Percentiles rank a stretch among this genome's conserved stretches.
These are phyloP conservation scores for Epichloe scottii DNA, from an alignment of 2,329 filamentous ascomycete genomes.

Conservation along the genomic window DNA sequence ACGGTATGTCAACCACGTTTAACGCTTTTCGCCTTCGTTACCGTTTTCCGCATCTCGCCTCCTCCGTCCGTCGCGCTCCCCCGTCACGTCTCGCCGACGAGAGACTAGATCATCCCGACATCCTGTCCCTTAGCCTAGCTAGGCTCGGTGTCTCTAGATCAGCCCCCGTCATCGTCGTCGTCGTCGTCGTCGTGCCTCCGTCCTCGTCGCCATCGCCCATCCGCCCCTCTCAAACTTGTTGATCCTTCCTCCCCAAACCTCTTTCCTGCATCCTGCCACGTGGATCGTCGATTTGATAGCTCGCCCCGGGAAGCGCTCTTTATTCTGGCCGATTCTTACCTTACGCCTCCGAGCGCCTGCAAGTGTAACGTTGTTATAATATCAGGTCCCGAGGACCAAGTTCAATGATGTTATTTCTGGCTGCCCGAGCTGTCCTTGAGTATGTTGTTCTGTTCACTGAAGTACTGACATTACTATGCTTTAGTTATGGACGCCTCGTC, in stretches of 20 bases:
- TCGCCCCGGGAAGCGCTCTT: slow-evolving; percentile 15
- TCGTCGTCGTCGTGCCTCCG: slow-evolving; percentile 14
- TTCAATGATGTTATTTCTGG: not conserved
- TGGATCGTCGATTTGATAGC: slow-evolving; percentile 16
- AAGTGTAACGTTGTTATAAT: slow-evolving; percentile 7
- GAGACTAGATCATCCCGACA: slow-evolving; percentile 11
- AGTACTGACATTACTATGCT: slow-evolving; percentile 20
- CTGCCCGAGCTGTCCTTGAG: not conserved
- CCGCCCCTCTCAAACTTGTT: slow-evolving; percentile 1
- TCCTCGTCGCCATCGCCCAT: slow-evolving; percentile 5
- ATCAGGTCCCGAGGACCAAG: slow-evolving; percentile 4
- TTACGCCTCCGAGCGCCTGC: slow-evolving; percentile 11
- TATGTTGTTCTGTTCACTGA: slow-evolving; percentile 4
- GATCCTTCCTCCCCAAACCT: slow-evolving; percentile 6
- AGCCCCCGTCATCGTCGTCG: slow-evolving; percentile 6
- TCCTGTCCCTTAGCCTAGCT: slow-evolving; percentile 16
- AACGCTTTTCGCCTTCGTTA: slow-evolving; percentile 27
- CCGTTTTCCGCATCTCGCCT: slow-evolving; percentile 24
- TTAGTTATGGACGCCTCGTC: slow-evolving; percentile 90
- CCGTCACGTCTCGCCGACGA: slow-evolving; percentile 21
- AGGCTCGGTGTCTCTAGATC: slow-evolving; percentile 9
- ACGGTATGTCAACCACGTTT: slow-evolving; percentile 73
- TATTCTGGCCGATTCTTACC: slow-evolving; percentile 13
- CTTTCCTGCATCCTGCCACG: slow-evolving; percentile 11
- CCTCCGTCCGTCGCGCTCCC: slow-evolving; percentile 28